phyloP scores from a whole-genome alignment of 2,329 filamentous ascomycete genomes.

The Alternaria solani region DNA sequence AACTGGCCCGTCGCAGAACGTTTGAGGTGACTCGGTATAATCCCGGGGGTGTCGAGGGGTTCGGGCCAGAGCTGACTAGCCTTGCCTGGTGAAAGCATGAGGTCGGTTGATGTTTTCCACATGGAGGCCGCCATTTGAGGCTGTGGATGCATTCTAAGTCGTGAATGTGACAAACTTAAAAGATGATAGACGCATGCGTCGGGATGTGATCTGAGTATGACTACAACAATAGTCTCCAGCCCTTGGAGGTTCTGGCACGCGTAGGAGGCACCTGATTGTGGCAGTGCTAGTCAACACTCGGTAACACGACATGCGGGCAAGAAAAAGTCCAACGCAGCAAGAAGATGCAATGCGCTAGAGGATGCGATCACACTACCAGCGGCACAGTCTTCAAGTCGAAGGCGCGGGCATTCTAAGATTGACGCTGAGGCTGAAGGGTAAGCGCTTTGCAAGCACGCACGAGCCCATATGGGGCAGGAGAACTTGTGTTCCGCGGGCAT shows the following conservation, averaged over 20 bases:
- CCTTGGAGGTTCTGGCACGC: neutral
- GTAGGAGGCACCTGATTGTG: neutral
- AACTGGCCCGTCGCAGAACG: constrained; percentile 23
- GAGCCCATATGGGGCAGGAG: neutral
- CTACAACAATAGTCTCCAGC: neutral
- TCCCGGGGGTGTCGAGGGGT: constrained; percentile 34
- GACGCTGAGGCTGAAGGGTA: neutral
- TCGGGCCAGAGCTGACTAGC: constrained; percentile 30
- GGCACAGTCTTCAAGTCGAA: neutral
- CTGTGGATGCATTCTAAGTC: neutral
- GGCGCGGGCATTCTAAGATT: neutral
- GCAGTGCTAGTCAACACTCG: neutral
- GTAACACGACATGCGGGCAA: neutral
- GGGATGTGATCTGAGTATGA: neutral
- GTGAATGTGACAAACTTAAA: neutral
- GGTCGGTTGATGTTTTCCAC: neutral
- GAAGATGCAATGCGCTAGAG: neutral
- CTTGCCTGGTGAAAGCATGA: neutral
- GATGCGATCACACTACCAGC: neutral
- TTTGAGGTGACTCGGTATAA: constrained; percentile 36
- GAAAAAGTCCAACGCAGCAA: neutral
- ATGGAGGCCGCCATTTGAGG: neutral
- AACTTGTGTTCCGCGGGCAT: neutral
- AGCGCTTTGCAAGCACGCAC: neutral
- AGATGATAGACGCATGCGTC: neutral